phyloP scores from a whole-genome alignment of 2,329 filamentous ascomycete genomes.

The Ceratocystis papillata region DNA sequence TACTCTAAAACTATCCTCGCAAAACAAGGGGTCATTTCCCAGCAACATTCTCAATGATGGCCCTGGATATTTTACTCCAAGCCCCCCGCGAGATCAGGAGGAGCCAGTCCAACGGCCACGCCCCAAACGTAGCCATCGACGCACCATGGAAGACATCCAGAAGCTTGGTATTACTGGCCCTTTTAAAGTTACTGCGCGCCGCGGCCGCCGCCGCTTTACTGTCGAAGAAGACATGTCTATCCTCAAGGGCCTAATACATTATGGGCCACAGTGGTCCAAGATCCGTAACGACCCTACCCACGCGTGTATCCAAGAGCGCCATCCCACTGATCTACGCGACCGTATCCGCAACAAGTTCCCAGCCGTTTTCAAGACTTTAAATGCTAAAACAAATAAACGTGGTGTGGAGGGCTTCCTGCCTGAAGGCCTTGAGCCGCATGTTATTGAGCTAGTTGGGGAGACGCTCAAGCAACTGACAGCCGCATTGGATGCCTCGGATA shows the following conservation, averaged over 20 bases:
- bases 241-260: conserved; percentile 46
- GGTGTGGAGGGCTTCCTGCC: conserved; percentile 31
- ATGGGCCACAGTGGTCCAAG: conserved; percentile 55
- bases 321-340: conserved; percentile 54
- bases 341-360: conserved; percentile 54
- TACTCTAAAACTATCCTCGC: conserved; percentile 16
- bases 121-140: conserved; percentile 45
- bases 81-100: conserved; percentile 32
- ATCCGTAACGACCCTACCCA: conserved; percentile 51
- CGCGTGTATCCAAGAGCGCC: conserved; percentile 43
- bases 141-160: conserved; percentile 45
- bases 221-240: conserved; percentile 54
- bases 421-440: conserved; percentile 41
- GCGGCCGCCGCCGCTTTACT: conserved; percentile 50
- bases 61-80: conserved; percentile 25
- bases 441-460: conserved; percentile 41
- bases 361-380: conserved; percentile 32
- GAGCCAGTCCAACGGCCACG: conserved; percentile 29
- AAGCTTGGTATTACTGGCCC: conserved; percentile 51
- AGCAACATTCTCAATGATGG: conserved; percentile 27
- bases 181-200: conserved; percentile 51
- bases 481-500: not conserved
- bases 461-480: conserved; percentile 33
- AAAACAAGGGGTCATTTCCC: conserved; percentile 15
- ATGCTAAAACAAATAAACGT: conserved; percentile 13